Conservation (phyloP, 768 basidiomycete genomes). For the Trametes meyenii region DNA sequence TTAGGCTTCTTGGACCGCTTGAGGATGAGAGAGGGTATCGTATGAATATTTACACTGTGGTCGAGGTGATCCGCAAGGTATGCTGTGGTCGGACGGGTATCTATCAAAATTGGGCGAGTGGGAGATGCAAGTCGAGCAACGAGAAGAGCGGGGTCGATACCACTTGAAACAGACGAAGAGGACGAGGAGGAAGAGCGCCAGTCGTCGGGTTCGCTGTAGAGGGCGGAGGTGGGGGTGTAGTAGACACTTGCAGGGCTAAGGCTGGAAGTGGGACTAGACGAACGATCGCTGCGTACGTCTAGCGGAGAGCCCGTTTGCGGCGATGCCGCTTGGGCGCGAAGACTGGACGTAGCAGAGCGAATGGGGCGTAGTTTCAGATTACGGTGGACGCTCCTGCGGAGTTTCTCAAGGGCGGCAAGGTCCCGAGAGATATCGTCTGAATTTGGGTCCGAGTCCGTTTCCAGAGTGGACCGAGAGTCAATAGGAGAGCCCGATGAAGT, state of each 20-base stretch:
- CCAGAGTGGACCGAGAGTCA: constrained; percentile 26
- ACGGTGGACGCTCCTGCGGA: constrained; percentile 72
- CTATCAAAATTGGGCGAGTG: constrained; percentile 75
- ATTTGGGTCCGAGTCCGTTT: constrained; percentile 32
- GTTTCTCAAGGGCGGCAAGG: constrained; percentile 64
- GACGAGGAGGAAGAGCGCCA: constrained; percentile 27
- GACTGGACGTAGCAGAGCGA: constrained; percentile 45
- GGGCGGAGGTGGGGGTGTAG: constrained; percentile 54
- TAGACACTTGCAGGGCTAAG: constrained; percentile 45
- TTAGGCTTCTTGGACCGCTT: constrained; percentile 79
- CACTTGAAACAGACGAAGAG: constrained; percentile 31
- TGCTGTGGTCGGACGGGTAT: constrained; percentile 72
- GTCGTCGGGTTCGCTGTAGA: constrained; percentile 33
- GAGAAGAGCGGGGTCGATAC: constrained; percentile 51
- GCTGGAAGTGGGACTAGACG: constrained; percentile 50
- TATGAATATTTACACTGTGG: constrained; percentile 76
- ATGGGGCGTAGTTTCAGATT: constrained; percentile 82
- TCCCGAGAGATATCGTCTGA: constrained; percentile 68
- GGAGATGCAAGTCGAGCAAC: constrained; percentile 47
- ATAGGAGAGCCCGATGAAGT: constrained; percentile 34
- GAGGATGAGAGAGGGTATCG: constrained; percentile 86
- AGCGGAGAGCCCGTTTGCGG: constrained; percentile 31
- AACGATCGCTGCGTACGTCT: constrained; percentile 38
- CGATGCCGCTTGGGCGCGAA: constrained; percentile 26
- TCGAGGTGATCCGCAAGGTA: constrained; percentile 67